A percentile compares a stretch with the other conserved stretches of the same genome.
Conservation (phyloP, 257 asterid species). For the Przewalskia tangutica region DNA sequence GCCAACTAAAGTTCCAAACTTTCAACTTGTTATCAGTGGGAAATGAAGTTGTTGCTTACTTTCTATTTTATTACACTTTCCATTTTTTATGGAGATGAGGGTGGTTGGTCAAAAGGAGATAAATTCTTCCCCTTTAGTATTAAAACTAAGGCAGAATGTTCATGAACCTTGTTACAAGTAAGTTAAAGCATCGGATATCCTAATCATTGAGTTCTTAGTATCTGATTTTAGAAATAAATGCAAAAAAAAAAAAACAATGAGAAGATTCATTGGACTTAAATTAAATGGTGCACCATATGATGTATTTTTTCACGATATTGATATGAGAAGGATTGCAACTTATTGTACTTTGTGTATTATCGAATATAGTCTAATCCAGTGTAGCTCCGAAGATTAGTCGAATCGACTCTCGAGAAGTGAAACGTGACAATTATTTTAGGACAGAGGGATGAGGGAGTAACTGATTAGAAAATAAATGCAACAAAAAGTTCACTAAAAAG, state of each 20-base stretch:
- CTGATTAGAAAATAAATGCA: not conserved
- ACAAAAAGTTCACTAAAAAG: not conserved
- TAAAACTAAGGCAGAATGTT: not conserved
- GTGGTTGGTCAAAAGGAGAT: not conserved
- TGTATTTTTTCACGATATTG: not conserved
- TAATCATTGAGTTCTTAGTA: not conserved
- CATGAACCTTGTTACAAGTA: not conserved
- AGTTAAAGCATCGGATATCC: not conserved
- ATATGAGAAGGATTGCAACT: not conserved
- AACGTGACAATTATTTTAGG: not conserved
- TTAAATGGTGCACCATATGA: not conserved
- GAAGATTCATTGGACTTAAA: not conserved
- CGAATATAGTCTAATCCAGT: not conserved
- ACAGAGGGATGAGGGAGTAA: not conserved
- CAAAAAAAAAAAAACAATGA: not conserved
- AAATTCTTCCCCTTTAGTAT: not conserved
- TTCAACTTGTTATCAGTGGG: too few relatives aligned
- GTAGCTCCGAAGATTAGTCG: not conserved
- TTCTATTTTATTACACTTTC: not conserved
- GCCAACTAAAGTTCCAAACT: not conserved
- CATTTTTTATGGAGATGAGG: not conserved
- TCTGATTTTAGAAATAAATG: not conserved
- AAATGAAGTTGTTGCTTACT: too few relatives aligned
- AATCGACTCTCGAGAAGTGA: not conserved
- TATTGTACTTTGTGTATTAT: not conserved